Evolutionary conservation across 352 stramenopile species (phyloP).

Genomic region (Globisporangium middletonii): DNA sequence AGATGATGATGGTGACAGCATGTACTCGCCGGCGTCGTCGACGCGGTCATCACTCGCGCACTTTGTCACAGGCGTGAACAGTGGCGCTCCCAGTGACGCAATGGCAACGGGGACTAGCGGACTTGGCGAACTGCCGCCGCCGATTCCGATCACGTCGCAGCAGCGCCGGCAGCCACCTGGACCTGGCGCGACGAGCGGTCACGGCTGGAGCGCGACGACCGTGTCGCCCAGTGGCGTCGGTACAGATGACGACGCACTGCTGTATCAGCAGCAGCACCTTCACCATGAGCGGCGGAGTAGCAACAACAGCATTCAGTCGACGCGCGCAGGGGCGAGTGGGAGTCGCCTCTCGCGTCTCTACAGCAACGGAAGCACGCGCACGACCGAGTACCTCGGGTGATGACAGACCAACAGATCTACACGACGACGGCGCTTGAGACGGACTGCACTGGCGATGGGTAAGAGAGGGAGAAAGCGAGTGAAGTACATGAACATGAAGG

Average conservation of each 20-base stretch:
- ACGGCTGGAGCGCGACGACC: constrained; percentile 31
- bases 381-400: constrained; percentile 19
- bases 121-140: constrained; percentile 3
- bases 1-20: constrained; percentile 11
- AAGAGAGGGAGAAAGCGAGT: too few species aligned
- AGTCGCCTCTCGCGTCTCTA: constrained; percentile 12
- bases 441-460: too few species aligned
- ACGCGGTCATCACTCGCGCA: constrained; percentile 8
- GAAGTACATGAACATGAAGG: too few species aligned
- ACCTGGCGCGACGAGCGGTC: constrained; percentile 12
- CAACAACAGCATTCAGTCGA: constrained; percentile 14
- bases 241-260: constrained; percentile 5
- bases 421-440: too few species aligned
- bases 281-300: constrained; percentile 13
- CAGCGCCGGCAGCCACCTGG: constrained; percentile 3
- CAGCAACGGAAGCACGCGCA: constrained; percentile 16
- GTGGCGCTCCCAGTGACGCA: neutral
- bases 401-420: neutral
- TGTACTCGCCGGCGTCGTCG: constrained; percentile 13
- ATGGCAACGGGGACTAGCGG: neutral
- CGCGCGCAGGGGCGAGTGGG: constrained; percentile 1
- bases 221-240: constrained; percentile 1
- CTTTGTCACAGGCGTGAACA: neutral
- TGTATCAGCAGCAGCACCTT: constrained; percentile 23
- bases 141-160: constrained; percentile 3